A percentile compares a stretch with the other conserved stretches of the same genome.
Conservation (phyloP, 345 rosid species). For the Odontarrhena argentea region DNA sequence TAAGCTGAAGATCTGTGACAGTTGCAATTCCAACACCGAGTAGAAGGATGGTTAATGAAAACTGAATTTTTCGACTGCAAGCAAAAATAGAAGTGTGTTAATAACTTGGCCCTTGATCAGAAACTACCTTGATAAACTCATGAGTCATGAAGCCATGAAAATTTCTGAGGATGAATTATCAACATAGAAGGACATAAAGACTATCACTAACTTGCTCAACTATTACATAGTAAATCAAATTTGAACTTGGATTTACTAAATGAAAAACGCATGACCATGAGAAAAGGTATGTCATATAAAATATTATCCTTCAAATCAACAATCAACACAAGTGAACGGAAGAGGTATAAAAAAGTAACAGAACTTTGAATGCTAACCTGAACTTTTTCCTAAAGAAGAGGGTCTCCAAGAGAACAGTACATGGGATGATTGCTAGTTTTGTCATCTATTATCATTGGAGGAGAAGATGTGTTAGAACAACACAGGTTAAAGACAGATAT, state of each 20-base stretch:
- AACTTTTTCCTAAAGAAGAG: conserved; percentile 93
- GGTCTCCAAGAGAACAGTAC: conserved; percentile 98
- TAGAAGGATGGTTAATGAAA: conserved; percentile 84
- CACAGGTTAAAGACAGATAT: conserved; percentile 1
- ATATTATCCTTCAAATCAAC: conserved; percentile 25
- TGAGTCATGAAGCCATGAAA: conserved; percentile 4
- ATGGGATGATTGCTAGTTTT: conserved; percentile 97
- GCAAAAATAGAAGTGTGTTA: conserved; percentile 18
- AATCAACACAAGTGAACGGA: background rate
- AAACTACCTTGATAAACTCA: conserved; percentile 12
- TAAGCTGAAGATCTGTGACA: conserved; percentile 98
- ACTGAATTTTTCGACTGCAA: conserved; percentile 86
- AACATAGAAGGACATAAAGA: conserved; percentile 17
- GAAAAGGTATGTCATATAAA: conserved; percentile 8
- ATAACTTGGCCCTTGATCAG: conserved; percentile 17
- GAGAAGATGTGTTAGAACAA: conserved; percentile 25
- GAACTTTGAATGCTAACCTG: conserved; percentile 58
- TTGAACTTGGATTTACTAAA: background rate
- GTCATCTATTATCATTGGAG: conserved; percentile 71
- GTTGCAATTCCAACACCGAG: conserved; percentile 99
- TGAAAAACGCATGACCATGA: conserved; percentile 17
- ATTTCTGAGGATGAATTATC: conserved; percentile 11
- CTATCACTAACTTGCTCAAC: conserved; percentile 14
- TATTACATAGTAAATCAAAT: background rate
- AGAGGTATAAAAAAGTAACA: conserved; percentile 12